Evolutionary conservation across 805 yeast genomes (phyloP).

Genomic region (Kazachstania viticola): DNA sequence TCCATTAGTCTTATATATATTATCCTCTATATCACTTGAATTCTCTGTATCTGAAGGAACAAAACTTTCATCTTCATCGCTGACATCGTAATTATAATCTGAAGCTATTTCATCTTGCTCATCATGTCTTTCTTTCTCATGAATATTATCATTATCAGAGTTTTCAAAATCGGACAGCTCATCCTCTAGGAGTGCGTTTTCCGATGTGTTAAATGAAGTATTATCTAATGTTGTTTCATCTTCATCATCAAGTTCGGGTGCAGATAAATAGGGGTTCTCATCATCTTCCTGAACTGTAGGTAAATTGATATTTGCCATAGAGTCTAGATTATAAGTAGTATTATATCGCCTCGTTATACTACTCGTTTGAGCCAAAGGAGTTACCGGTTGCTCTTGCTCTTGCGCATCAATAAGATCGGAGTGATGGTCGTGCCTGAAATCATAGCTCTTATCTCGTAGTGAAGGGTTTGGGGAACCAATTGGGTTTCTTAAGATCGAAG

Average conservation of each 20-base stretch:
- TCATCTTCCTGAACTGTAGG: background rate
- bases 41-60: conserved; percentile 5
- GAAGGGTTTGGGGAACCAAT: background rate
- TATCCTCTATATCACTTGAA: conserved; percentile 1
- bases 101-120: conserved; percentile 13
- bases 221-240: conserved; percentile 27
- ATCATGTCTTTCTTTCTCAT: conserved; percentile 27
- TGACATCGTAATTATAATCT: conserved; percentile 4
- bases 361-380: background rate
- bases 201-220: conserved; percentile 25
- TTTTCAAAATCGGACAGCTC: conserved; percentile 17
- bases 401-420: too few relatives aligned
- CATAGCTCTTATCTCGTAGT: background rate
- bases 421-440: too few relatives aligned
- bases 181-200: conserved; percentile 22
- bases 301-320: background rate
- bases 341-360: background rate
- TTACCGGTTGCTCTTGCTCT: background rate
- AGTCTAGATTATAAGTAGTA: conserved; percentile 2
- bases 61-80: conserved; percentile 3
- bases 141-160: conserved; percentile 9
- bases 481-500: background rate
- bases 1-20: background rate
- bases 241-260: conserved; percentile 69
- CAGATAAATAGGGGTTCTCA: background rate